Evolutionary conservation across 768 basidiomycete genomes (phyloP).

Genomic region (Candolleomyces aberdarensis): DNA sequence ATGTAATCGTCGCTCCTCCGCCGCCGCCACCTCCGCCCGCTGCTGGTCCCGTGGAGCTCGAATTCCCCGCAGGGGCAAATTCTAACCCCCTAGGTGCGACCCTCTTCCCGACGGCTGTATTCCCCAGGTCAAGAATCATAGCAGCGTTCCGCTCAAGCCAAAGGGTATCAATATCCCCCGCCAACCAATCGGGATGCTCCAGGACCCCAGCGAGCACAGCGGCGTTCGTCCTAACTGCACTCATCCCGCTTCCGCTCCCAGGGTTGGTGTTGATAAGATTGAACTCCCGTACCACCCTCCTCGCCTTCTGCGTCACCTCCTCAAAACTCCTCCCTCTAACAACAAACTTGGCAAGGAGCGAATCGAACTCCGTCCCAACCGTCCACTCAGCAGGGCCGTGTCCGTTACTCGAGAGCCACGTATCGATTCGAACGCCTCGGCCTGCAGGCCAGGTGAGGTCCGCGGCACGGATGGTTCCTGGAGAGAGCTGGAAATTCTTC

Average conservation of each 20-base stretch:
- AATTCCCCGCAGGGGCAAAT: background rate
- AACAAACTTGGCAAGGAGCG: conserved; percentile 81
- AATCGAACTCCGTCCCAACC: conserved; percentile 79
- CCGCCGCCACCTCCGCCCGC: background rate
- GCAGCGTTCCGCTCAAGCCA: conserved; percentile 34
- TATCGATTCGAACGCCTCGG: conserved; percentile 83
- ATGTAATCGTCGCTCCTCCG: background rate
- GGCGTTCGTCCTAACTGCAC: conserved; percentile 37
- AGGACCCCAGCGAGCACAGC: conserved; percentile 29
- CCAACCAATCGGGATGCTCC: conserved; percentile 27
- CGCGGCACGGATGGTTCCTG: conserved; percentile 78
- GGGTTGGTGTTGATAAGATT: conserved; percentile 43
- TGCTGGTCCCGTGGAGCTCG: background rate
- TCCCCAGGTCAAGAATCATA: conserved; percentile 18
- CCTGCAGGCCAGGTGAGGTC: conserved; percentile 71
- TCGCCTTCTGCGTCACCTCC: conserved; percentile 80
- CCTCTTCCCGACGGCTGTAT: background rate
- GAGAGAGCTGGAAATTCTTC: conserved; percentile 75
- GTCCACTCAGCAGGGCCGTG: conserved; percentile 38
- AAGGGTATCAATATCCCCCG: conserved; percentile 29
- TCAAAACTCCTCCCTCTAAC: conserved; percentile 79
- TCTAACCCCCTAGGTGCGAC: background rate
- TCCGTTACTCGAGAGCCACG: conserved; percentile 76
- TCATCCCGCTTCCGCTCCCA: conserved; percentile 13
- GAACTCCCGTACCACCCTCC: conserved; percentile 79